Base-by-base conservation (phyloP, 1,139 yeast species). In the Entelexis paramagnoliae region DNA sequence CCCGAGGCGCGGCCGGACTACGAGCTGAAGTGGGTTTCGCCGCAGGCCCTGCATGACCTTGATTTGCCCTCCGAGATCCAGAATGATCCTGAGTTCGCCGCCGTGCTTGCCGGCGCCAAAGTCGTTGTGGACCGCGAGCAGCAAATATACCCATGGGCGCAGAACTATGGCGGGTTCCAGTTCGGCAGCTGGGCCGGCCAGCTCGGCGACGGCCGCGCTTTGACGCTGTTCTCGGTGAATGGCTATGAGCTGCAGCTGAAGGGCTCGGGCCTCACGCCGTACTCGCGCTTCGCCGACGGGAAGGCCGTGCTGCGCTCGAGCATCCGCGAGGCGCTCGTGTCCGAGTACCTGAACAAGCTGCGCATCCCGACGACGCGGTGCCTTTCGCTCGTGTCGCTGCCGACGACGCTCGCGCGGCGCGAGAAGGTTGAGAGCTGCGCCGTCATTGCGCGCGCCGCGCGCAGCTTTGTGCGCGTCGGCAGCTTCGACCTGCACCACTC, bases 181-280 rank as follows among this genome's bases (percentile, higher is more conserved):
- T 91, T 91, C 71, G 97, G 98, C 3, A 80, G 77, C 59, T 91
- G 91, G 79, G 96, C 97, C 0, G 97, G 97, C 1, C 98, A 91
- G 66, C 70, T 91, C 58, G 98, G 98, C 4, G 98, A 91, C 65
- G 98, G 98, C 0, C 72, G 98, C 56, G 96, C 88, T 2, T 75
- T 81, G 9, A 86, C 83, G 62, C 69, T 91, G 47, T 88, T 89
- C 67, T 93, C 85, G 58, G 68, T 83, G 0, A 73, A 74, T 6
- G 73, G 66, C 40, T 81, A 75, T 60, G 94, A 85, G 60, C 56
- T 89, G 3, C 97, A 91, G 67, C 68, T 89, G 56, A 91, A 89
- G 67, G 98, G 98, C 0, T 80, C 93, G 0, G 98, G 98, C 0
- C 70, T 78, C 62, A 89, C 97, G 0, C 96, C 97, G 1, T 91